Base-by-base conservation (phyloP, 768 basidiomycete genomes). In the Suillus luteus region DNA sequence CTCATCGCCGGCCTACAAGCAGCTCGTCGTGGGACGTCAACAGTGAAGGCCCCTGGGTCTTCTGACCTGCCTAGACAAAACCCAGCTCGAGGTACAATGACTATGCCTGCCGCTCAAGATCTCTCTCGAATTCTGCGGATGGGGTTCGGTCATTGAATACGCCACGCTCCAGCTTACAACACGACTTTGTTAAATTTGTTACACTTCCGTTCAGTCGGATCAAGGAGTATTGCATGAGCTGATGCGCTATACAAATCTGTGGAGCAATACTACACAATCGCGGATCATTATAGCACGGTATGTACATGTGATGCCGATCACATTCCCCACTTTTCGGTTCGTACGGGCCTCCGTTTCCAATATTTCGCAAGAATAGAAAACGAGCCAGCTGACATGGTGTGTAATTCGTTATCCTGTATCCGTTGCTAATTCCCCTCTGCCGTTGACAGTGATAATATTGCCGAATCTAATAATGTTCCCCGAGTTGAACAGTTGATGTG, bases 281-380 rank as follows among this genome's bases (percentile, higher is more conserved):
- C 8, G 14, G 6, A 27, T 54, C 24, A 35, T 64, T 27, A 62
- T 31, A 55, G 31, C 46, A 44, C 14, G 54, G 54, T 55, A 33
- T 41, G 33, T 57, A 27, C 14, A 24, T 27, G 48, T 35, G n/a
- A 33, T 52, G 43, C 12, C 9, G 59, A 49, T 57, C 38, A 60
- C 52, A 9, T 58, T 48, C 24, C 14, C 44, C 41, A 14, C 37
- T 22, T 17, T 59, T 67, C 62, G 31, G 38, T 27, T 59, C 35
- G 43, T 55, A 40, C 52, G 66, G 61, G 31, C 37, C 43, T 57
- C 66, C 64, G 66, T 54, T 52, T 59, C 55, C 44, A 15, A 4
- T 44, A 35, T 48, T 12, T 31, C 12, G 22, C n/a, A 59, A 33
- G 31, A 27, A 51, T 44, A 59, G 44, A 24, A 41, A 60, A 3